These are phyloP conservation scores for Cordyceps sp. DNA, from an alignment of 2,329 filamentous ascomycete species.

Conservation along the genomic window DNA sequence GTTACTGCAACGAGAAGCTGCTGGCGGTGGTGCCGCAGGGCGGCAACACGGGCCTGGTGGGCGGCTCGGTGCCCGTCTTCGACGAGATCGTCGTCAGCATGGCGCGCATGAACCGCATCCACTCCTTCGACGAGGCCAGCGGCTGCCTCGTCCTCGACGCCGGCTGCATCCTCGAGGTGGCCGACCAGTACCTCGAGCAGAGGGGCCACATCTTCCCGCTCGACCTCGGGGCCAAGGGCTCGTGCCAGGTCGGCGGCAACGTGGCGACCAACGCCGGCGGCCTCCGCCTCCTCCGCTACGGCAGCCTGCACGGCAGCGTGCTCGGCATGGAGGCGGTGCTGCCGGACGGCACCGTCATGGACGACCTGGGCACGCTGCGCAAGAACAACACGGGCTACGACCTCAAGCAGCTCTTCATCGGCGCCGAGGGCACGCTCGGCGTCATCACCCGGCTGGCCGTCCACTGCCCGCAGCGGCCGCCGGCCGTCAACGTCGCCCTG, in stretches of 20 bases:
- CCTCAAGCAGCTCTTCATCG: conserved; percentile 91
- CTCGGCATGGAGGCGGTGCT: conserved; percentile 87
- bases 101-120: conserved; percentile 76
- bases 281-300: conserved; percentile 76
- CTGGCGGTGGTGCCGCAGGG: conserved; percentile 94
- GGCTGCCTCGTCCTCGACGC: conserved; percentile 83
- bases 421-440: conserved; percentile 85
- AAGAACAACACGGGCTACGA: conserved; percentile 99
- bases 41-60: conserved; percentile 90
- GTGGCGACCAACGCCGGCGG: conserved; percentile 93
- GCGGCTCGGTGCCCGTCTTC: conserved; percentile 90
- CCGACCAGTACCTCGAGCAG: conserved; percentile 72
- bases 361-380: conserved; percentile 73
- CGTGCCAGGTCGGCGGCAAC: conserved; percentile 91
- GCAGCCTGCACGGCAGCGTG: conserved; percentile 83
- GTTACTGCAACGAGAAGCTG: conserved; percentile 87
- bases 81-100: conserved; percentile 95
- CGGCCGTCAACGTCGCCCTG: conserved; percentile 86
- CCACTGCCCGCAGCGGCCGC: conserved; percentile 71
- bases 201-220: conserved; percentile 82
- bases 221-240: conserved; percentile 94
- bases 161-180: conserved; percentile 77
- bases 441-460: conserved; percentile 86
- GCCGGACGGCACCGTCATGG: conserved; percentile 79
- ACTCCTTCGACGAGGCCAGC: conserved; percentile 83